These are phyloP conservation scores for Polyporus tsugae DNA, from an alignment of 1,284 basidiomycete species.

Conservation along the genomic window DNA sequence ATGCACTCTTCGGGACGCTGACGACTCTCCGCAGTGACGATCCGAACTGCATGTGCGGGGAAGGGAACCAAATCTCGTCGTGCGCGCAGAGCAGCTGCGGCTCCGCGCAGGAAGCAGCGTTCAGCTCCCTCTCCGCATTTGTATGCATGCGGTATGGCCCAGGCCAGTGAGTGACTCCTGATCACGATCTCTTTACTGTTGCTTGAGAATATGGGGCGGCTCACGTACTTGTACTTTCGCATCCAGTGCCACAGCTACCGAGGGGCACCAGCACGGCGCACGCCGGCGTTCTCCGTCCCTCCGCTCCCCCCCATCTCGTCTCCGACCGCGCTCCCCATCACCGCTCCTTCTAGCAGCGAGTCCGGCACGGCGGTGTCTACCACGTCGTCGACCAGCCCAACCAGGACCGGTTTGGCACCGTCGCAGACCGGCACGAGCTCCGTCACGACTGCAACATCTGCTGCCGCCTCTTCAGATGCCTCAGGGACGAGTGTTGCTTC, in stretches of 20 bases:
- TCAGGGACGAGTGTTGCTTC: background rate
- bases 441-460: background rate
- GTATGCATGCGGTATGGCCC: background rate
- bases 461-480: background rate
- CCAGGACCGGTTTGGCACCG: background rate
- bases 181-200: background rate
- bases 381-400: background rate
- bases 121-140: slow-evolving; percentile 6
- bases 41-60: slow-evolving; percentile 13
- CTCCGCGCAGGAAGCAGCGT: background rate
- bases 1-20: background rate
- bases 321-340: background rate
- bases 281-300: background rate
- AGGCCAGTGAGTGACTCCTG: background rate
- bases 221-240: background rate
- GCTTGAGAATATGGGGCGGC: no score
- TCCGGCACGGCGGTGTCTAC: background rate
- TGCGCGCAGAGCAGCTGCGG: slow-evolving; percentile 2
- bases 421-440: background rate
- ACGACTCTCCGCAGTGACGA: background rate
- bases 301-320: background rate
- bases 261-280: background rate
- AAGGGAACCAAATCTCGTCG: slow-evolving; percentile 1
- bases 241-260: background rate
- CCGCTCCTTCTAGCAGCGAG: background rate